These are phyloP conservation scores for Silene coronaria DNA, from an alignment of 179 eudicot genomes.

Conservation along the genomic window DNA sequence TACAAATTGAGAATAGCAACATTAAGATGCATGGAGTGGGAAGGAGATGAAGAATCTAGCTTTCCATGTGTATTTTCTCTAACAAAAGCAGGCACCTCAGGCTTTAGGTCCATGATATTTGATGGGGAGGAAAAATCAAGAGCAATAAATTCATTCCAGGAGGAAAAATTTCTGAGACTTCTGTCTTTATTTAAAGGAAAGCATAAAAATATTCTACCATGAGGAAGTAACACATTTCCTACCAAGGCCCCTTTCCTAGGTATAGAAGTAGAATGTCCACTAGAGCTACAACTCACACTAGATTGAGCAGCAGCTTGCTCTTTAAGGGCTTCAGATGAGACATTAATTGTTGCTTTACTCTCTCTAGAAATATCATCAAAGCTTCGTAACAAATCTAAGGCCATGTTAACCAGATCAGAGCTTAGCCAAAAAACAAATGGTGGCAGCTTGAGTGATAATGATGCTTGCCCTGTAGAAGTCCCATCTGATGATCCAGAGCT, in stretches of 20 bases:
- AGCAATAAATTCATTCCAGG: slow-evolving; percentile 70
- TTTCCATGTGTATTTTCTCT: slow-evolving; percentile 30
- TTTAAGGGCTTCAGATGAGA: slow-evolving; percentile 26
- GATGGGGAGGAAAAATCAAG: slow-evolving; percentile 50
- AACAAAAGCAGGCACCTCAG: slow-evolving; percentile 27
- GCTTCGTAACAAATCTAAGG: slow-evolving; percentile 38
- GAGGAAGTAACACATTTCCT: slow-evolving; percentile 54
- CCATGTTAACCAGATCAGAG: slow-evolving; percentile 36
- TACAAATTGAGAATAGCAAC: slow-evolving; percentile 49
- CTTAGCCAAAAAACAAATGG: slow-evolving; percentile 64
- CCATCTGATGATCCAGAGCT: slow-evolving; percentile 36
- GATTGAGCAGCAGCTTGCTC: slow-evolving; percentile 25
- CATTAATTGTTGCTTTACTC: slow-evolving; percentile 19
- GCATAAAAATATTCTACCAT: slow-evolving; percentile 64
- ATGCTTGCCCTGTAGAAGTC: slow-evolving; percentile 34
- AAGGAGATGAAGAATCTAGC: slow-evolving; percentile 30
- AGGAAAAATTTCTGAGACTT: slow-evolving; percentile 42
- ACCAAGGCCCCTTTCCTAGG: slow-evolving; percentile 34
- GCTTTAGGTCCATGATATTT: slow-evolving; percentile 29
- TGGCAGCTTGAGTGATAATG: slow-evolving; percentile 66
- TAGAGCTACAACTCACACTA: slow-evolving; percentile 25
- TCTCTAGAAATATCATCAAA: slow-evolving; percentile 33
- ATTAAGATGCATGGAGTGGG: slow-evolving; percentile 55
- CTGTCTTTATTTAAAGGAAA: slow-evolving; percentile 45
- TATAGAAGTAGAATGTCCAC: slow-evolving; percentile 15